These are phyloP conservation scores for Blastomyces parvus DNA, from an alignment of 2,329 filamentous ascomycete species.

Conservation along the genomic window DNA sequence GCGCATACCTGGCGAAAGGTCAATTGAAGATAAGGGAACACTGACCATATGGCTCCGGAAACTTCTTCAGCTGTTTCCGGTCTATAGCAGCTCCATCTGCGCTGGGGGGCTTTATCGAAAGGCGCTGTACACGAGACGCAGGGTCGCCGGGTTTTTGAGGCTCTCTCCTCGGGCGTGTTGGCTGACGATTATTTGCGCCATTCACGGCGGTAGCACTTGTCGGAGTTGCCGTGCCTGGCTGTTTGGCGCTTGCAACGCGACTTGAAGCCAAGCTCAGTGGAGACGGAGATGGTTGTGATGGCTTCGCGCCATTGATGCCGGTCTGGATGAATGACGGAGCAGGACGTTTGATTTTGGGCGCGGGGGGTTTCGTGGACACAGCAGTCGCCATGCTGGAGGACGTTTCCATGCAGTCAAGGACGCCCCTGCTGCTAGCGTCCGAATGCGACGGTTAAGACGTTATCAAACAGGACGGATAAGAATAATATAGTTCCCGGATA, in stretches of 20 bases:
- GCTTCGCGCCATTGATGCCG: constrained; percentile 47
- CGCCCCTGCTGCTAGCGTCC: not conserved
- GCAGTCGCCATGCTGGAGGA: constrained; percentile 34
- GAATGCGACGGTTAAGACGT: constrained; percentile 1
- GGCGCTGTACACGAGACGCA: constrained; percentile 26
- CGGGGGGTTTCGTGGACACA: constrained; percentile 36
- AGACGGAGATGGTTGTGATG: constrained; percentile 52
- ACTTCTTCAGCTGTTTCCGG: constrained; percentile 30
- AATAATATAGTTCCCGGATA: constrained; percentile 26
- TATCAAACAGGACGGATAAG: constrained; percentile 17
- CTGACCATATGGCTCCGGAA: constrained; percentile 40
- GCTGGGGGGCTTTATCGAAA: constrained; percentile 25
- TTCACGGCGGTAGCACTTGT: constrained; percentile 37
- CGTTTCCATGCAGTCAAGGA: not conserved
- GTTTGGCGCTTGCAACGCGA: constrained; percentile 45
- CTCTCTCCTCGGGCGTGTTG: constrained; percentile 49
- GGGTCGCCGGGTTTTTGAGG: constrained; percentile 33
- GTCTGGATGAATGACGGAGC: constrained; percentile 56
- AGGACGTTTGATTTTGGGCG: constrained; percentile 59
- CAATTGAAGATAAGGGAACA: constrained; percentile 9
- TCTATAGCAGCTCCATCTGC: constrained; percentile 22
- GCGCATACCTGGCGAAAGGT: constrained; percentile 13
- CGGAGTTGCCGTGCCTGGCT: constrained; percentile 39
- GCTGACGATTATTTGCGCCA: constrained; percentile 27
- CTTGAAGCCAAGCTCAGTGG: constrained; percentile 44